A percentile compares a stretch with the other conserved stretches of the same genome.
These are phyloP conservation scores for Amanita polypyramis DNA, from an alignment of 768 basidiomycete species.

Conservation along the genomic window DNA sequence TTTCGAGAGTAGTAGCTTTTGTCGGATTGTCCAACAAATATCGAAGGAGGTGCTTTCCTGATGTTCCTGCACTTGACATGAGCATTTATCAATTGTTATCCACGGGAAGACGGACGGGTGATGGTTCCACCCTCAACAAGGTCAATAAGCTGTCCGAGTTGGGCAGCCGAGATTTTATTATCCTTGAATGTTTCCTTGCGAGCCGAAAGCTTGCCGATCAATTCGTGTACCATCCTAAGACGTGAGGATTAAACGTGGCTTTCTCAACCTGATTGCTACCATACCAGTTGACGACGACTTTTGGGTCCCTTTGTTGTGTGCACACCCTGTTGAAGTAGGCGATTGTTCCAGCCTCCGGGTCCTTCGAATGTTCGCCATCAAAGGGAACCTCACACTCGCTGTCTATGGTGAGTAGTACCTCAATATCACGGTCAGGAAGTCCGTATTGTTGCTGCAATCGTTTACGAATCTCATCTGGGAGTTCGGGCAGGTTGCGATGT, in stretches of 20 bases:
- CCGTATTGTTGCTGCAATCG: conserved; percentile 41
- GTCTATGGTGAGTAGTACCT: conserved; percentile 70
- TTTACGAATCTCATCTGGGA: conserved; percentile 53
- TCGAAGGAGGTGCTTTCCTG: conserved; percentile 69
- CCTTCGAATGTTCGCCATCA: conserved; percentile 36
- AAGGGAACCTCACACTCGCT: conserved; percentile 48
- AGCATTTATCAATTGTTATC: background rate
- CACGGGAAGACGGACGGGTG: conserved; percentile 41
- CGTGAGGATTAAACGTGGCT: conserved; percentile 8
- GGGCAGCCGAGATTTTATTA: conserved; percentile 47
- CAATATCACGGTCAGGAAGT: conserved; percentile 54
- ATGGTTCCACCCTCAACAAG: conserved; percentile 55
- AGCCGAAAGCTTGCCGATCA: conserved; percentile 66
- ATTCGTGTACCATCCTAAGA: conserved; percentile 78
- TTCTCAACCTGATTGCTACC: conserved; percentile 11
- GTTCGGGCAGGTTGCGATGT: conserved; percentile 51
- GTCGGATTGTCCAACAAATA: conserved; percentile 47
- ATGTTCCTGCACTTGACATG: conserved; percentile 41
- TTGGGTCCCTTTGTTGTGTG: conserved; percentile 45
- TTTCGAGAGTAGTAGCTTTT: conserved; percentile 21
- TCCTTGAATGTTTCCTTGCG: conserved; percentile 42
- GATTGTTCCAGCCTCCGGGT: conserved; percentile 37
- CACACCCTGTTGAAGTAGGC: conserved; percentile 75
- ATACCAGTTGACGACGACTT: conserved; percentile 78
- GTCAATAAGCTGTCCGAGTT: conserved; percentile 72